Evolutionary conservation across 2,329 filamentous ascomycete genomes (phyloP).

Genomic region (Fusarium newnesense): DNA sequence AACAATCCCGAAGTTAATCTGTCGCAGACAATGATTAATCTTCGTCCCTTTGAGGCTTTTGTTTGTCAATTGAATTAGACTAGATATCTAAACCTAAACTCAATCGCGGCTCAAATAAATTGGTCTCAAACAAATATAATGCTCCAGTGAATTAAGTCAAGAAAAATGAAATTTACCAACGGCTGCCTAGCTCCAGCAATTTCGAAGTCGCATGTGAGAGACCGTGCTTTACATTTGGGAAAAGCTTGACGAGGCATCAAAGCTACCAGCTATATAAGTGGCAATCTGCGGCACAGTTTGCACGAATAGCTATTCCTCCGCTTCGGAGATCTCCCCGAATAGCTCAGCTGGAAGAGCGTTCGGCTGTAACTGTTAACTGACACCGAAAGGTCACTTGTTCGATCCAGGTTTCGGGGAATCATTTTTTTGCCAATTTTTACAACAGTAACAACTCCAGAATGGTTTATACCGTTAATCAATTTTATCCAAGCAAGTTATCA

Average conservation of each 20-base stretch:
- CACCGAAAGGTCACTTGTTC: slow-evolving; percentile 31
- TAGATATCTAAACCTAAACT: background rate
- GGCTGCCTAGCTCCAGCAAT: rapidly evolving
- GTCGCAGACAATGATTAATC: background rate
- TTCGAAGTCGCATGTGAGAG: rapidly evolving
- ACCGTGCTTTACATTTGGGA: no score
- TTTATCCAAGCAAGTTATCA: background rate
- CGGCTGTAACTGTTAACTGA: slow-evolving; percentile 27
- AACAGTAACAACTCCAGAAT: no score
- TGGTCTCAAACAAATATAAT: no score
- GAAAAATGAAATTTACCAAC: background rate
- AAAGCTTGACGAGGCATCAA: background rate
- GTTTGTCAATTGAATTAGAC: background rate
- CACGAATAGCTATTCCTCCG: slow-evolving; percentile 24
- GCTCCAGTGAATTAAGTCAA: background rate
- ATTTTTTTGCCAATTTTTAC: background rate
- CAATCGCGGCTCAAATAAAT: no score
- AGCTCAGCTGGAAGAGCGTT: slow-evolving; percentile 30
- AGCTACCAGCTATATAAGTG: rapidly evolving
- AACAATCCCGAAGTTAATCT: slow-evolving; percentile 14
- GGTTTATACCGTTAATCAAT: background rate
- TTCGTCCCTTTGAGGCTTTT: slow-evolving; percentile 31
- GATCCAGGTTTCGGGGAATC: slow-evolving; percentile 26
- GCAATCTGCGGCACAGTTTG: rapidly evolving
- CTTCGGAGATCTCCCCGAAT: slow-evolving; percentile 22